Conservation (phyloP, 306 rosid genomes). For the Cucumis cinereus region DNA sequence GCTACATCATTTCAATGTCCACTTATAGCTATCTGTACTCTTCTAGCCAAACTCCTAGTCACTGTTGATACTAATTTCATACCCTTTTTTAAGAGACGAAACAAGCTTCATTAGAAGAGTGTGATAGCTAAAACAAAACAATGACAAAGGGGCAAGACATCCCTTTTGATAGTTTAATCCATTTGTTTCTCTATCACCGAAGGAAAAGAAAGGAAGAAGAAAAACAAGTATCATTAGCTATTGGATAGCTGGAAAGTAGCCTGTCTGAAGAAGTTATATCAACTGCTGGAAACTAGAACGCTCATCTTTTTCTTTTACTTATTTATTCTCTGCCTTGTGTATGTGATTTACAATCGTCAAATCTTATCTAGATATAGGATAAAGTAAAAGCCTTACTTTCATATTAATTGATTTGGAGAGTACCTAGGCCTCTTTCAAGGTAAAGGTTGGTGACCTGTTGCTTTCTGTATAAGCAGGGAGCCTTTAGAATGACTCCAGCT, state of each 20-base stretch:
- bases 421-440: slow-evolving; percentile 5
- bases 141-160: background rate
- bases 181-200: background rate
- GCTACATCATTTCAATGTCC: background rate
- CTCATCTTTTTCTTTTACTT: background rate
- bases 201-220: background rate
- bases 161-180: background rate
- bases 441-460: slow-evolving; percentile 10
- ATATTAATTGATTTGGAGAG: background rate
- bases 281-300: background rate
- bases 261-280: background rate
- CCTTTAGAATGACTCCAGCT: slow-evolving; percentile 39
- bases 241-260: background rate
- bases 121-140: background rate
- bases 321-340: background rate
- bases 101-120: background rate
- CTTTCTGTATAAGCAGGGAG: slow-evolving; percentile 34
- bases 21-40: background rate
- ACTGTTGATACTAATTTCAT: background rate
- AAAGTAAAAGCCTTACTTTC: background rate
- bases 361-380: background rate
- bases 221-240: background rate
- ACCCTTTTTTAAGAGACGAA: background rate
- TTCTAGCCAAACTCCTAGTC: background rate
- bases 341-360: background rate